Conservation (phyloP, 164 flowering plant genomes). For the Santalum album region DNA sequence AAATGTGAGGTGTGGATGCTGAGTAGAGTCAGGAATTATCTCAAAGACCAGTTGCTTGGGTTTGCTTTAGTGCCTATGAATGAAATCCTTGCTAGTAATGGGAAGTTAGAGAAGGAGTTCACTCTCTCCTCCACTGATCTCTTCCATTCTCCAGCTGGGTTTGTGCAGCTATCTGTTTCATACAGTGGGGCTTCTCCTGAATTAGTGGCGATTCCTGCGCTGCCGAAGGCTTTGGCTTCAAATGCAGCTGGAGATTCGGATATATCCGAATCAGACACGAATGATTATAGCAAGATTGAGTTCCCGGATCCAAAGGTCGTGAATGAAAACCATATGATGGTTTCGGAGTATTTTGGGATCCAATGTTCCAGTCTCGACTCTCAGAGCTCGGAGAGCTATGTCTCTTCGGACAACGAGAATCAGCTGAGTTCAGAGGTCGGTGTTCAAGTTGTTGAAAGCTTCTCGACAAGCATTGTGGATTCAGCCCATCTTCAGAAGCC, state of each 20-base stretch:
- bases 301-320: conserved; percentile 80
- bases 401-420: conserved; percentile 35
- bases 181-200: conserved; percentile 68
- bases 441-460: conserved; percentile 30
- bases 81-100: conserved; percentile 42
- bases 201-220: conserved; percentile 47
- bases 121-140: conserved; percentile 83
- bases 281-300: conserved; percentile 63
- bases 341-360: conserved; percentile 64
- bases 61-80: conserved; percentile 81
- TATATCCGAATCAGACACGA: conserved; percentile 21
- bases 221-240: conserved; percentile 13
- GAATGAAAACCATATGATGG: conserved; percentile 80
- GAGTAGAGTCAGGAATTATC: conserved; percentile 83
- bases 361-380: conserved; percentile 35
- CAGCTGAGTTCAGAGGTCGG: conserved; percentile 22
- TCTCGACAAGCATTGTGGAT: conserved; percentile 22
- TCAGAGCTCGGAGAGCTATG: conserved; percentile 43
- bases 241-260: conserved; percentile 24
- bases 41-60: conserved; percentile 88
- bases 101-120: conserved; percentile 70
- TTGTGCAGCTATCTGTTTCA: conserved; percentile 58
- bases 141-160: conserved; percentile 94
- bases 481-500: conserved; percentile 22
- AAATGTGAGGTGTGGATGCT: conserved; percentile 98